phyloP scores from a whole-genome alignment of 805 yeast species.

The Kodamaea kakaduensis region DNA sequence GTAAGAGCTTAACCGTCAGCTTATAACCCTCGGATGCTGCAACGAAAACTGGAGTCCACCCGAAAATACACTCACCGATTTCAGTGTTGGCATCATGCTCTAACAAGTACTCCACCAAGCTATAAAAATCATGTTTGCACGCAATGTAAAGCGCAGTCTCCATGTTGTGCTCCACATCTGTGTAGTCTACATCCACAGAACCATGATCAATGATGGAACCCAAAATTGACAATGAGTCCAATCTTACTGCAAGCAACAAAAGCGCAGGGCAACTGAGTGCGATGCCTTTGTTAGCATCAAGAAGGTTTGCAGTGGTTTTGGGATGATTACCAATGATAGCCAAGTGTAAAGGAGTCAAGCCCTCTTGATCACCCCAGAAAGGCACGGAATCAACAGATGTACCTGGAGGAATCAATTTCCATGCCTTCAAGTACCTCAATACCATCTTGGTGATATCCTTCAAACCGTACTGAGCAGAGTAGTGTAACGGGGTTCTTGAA shows the following conservation, averaged over 20 bases:
- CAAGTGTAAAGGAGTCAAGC: slow-evolving; percentile 75
- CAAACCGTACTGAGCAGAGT: slow-evolving; percentile 83
- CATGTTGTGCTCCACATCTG: slow-evolving; percentile 49
- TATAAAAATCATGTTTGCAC: slow-evolving; percentile 54
- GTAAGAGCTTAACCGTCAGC: slow-evolving; percentile 53
- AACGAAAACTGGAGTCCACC: slow-evolving; percentile 91
- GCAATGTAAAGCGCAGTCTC: slow-evolving; percentile 88
- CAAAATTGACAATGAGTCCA: slow-evolving; percentile 57
- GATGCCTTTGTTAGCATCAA: slow-evolving; percentile 40
- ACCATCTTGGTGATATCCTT: slow-evolving; percentile 56
- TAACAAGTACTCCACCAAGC: slow-evolving; percentile 54
- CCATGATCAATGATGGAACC: slow-evolving; percentile 49
- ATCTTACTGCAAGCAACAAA: slow-evolving; percentile 63
- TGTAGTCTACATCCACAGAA: slow-evolving; percentile 61
- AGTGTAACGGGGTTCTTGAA: slow-evolving; percentile 82
- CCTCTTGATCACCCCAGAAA: slow-evolving; percentile 76
- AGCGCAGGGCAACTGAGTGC: slow-evolving; percentile 52
- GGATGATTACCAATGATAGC: slow-evolving; percentile 85
- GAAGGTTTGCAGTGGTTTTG: slow-evolving; percentile 57
- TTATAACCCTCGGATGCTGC: slow-evolving; percentile 83
- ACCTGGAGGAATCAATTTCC: slow-evolving; percentile 53
- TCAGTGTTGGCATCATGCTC: slow-evolving; percentile 66
- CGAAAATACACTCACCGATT: slow-evolving; percentile 70
- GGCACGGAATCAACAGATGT: slow-evolving; percentile 51
- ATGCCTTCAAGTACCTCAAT: slow-evolving; percentile 50